Conservation (phyloP, 139 green algal genomes). For the Yamagishiella unicocca region DNA sequence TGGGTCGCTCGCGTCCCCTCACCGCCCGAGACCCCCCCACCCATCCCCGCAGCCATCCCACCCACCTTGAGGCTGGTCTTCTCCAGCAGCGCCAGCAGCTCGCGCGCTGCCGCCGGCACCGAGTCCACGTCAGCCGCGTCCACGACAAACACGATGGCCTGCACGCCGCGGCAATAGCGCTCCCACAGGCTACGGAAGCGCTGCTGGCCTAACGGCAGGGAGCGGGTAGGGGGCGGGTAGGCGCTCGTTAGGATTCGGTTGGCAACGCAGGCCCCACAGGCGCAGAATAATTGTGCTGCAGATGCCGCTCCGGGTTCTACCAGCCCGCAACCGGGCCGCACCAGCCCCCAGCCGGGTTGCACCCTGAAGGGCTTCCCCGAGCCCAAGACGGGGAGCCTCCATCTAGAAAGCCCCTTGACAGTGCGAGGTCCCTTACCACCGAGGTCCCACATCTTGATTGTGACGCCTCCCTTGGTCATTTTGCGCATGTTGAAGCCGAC, state of each 20-base stretch:
- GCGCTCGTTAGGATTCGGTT: too few relatives aligned
- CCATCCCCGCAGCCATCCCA: neutral
- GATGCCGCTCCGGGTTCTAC: too few relatives aligned
- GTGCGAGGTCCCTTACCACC: conserved; percentile 89
- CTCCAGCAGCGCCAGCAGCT: conserved; percentile 79
- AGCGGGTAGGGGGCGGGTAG: neutral
- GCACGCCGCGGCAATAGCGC: conserved; percentile 97
- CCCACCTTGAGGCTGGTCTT: conserved; percentile 63
- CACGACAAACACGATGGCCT: conserved; percentile 91
- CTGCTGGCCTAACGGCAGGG: conserved; percentile 71
- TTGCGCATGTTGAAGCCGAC: conserved; percentile 99
- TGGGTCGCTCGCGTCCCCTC: too few relatives aligned
- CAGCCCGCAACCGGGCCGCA: too few relatives aligned
- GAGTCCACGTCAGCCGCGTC: conserved; percentile 92
- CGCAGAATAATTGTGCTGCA: too few relatives aligned
- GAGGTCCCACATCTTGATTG: conserved; percentile 99
- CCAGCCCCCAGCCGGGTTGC: too few relatives aligned
- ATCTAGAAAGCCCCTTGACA: too few relatives aligned
- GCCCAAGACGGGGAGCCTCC: too few relatives aligned
- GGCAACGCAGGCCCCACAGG: too few relatives aligned
- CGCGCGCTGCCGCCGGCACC: conserved; percentile 69
- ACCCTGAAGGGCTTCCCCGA: too few relatives aligned
- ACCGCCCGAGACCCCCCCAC: neutral
- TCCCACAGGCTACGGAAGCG: conserved; percentile 99
- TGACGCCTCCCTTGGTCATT: conserved; percentile 78